A percentile compares a stretch with the other conserved stretches of the same genome.
Evolutionary conservation across 371 early-diverging fungal species (phyloP).

Genomic region (Mucor saturninus): DNA sequence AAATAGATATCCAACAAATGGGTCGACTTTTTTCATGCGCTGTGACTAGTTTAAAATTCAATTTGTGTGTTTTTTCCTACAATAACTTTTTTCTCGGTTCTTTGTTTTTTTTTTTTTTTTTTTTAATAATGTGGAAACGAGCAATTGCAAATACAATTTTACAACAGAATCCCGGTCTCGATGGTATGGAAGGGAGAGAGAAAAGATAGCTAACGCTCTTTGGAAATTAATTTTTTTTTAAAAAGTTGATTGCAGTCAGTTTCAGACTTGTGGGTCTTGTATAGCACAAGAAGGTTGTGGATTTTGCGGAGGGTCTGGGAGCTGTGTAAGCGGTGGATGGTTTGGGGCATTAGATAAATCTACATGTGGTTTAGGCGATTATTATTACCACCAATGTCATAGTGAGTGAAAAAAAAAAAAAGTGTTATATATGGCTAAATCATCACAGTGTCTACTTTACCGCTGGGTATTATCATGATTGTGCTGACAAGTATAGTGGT

Average conservation of each 20-base stretch:
- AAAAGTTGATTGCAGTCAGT: slow-evolving; percentile 26
- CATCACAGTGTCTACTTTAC: slow-evolving; percentile 21
- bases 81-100: neutral
- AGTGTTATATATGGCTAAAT: neutral
- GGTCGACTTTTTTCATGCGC: too few species aligned
- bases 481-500: slow-evolving; percentile 12
- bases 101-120: neutral
- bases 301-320: slow-evolving; percentile 15
- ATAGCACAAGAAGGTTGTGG: slow-evolving; percentile 28
- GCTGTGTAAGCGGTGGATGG: slow-evolving; percentile 25
- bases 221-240: too few species aligned
- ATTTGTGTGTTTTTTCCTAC: too few species aligned
- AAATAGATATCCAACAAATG: too few species aligned
- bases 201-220: too few species aligned
- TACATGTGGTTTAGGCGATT: slow-evolving; percentile 14
- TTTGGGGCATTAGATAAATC: slow-evolving; percentile 22
- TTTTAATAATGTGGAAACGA: neutral
- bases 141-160: neutral
- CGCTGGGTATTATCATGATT: slow-evolving; percentile 14
- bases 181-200: neutral
- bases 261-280: slow-evolving; percentile 14
- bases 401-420: slow-evolving; percentile 11
- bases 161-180: neutral
- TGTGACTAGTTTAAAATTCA: too few species aligned
- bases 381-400: slow-evolving; percentile 30